phyloP scores from a whole-genome alignment of 2,329 filamentous ascomycete genomes.

The Scedosporium boydii region DNA sequence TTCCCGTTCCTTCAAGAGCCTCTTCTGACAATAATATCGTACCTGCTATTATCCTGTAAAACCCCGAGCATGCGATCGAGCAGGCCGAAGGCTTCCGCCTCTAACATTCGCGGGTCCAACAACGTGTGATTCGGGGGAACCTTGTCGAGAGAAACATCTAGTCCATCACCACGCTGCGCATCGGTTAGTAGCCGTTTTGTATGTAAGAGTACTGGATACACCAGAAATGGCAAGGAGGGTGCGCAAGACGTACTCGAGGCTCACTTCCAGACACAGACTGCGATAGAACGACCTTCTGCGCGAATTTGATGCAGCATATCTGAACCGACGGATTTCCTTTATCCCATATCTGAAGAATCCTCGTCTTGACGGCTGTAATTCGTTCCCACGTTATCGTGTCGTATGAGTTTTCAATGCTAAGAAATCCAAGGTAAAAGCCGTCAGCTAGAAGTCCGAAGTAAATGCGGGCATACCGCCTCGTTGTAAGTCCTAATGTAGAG shows the following conservation, averaged over 20 bases:
- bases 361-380: constrained; percentile 81
- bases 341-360: constrained; percentile 85
- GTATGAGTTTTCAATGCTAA: constrained; percentile 76
- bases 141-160: constrained; percentile 78
- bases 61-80: constrained; percentile 79
- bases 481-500: constrained; percentile 4
- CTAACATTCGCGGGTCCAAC: constrained; percentile 69
- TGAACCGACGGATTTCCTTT: constrained; percentile 63
- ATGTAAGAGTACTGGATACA: constrained; percentile 8
- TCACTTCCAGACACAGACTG: constrained; percentile 83
- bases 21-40: constrained; percentile 22
- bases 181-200: neutral
- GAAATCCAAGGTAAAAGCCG: constrained; percentile 10
- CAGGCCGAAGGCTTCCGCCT: constrained; percentile 86
- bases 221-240: no score
- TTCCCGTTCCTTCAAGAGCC: neutral
- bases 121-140: constrained; percentile 76
- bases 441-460: neutral
- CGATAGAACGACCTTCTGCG: constrained; percentile 82
- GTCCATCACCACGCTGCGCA: constrained; percentile 32
- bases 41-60: constrained; percentile 81
- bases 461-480: neutral
- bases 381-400: constrained; percentile 77
- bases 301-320: constrained; percentile 96
- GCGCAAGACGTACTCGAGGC: constrained; percentile 57